These are phyloP conservation scores for Tribonema minus DNA, from an alignment of 108 stramenopile species.

Conservation along the genomic window DNA sequence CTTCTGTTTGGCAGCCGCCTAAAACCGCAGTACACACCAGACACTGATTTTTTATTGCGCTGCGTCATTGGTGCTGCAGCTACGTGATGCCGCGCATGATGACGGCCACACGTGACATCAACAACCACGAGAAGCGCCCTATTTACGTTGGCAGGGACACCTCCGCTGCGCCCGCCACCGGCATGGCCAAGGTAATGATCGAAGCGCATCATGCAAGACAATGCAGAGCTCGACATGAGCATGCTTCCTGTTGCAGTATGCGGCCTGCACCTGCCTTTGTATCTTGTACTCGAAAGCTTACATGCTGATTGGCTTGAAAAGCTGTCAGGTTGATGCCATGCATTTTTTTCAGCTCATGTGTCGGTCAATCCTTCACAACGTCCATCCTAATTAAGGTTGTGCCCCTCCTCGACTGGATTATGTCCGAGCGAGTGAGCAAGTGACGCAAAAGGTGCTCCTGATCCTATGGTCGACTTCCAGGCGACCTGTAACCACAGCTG, in stretches of 20 bases:
- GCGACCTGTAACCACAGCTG: too few species aligned
- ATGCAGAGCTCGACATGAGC: neutral
- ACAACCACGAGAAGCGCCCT: constrained; percentile 75
- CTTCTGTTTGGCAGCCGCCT: too few species aligned
- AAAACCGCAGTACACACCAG: too few species aligned
- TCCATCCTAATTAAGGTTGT: too few species aligned
- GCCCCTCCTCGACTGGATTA: too few species aligned
- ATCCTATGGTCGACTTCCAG: too few species aligned
- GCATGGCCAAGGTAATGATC: constrained; percentile 68
- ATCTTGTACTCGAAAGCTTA: neutral
- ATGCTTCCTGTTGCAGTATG: too few species aligned
- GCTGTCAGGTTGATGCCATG: neutral
- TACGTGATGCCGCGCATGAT: constrained; percentile 82
- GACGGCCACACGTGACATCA: constrained; percentile 88
- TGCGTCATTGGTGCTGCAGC: too few species aligned
- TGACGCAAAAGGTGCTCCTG: too few species aligned
- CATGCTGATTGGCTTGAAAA: neutral
- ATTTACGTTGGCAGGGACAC: constrained; percentile 88
- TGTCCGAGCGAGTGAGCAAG: too few species aligned
- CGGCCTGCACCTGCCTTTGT: too few species aligned
- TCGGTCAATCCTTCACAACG: neutral
- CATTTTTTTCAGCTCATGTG: neutral
- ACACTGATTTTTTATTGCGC: too few species aligned
- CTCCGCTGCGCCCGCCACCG: constrained; percentile 91
- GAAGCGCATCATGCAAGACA: neutral